Evolutionary conservation across 257 asterid genomes (phyloP).

Genomic region (Misopates orontium): DNA sequence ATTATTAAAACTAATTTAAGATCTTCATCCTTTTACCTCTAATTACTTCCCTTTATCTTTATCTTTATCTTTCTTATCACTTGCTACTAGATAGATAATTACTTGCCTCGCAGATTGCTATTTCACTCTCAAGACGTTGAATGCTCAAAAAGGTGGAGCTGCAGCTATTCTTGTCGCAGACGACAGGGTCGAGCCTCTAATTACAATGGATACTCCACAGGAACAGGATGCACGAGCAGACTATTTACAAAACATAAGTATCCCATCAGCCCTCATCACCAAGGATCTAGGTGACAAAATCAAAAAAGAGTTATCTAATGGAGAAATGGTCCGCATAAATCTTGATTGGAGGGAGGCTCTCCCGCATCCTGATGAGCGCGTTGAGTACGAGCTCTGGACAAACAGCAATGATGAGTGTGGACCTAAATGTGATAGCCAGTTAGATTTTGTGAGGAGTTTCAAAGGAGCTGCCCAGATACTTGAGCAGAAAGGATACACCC

Average conservation of each 20-base stretch:
- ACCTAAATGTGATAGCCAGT: slow-evolving; percentile 84
- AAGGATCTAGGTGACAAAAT: slow-evolving; percentile 79
- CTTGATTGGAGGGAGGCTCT: slow-evolving; percentile 98
- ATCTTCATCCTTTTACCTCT: neutral
- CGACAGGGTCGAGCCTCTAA: slow-evolving; percentile 71
- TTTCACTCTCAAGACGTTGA: slow-evolving; percentile 91
- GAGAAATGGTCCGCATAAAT: slow-evolving; percentile 72
- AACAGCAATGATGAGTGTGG: slow-evolving; percentile 96
- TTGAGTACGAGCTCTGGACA: no score
- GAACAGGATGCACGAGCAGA: slow-evolving; percentile 58
- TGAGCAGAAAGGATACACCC: slow-evolving; percentile 85
- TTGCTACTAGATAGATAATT: no score
- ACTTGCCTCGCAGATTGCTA: slow-evolving; percentile 62
- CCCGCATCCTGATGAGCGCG: slow-evolving; percentile 96
- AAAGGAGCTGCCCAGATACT: slow-evolving; percentile 96
- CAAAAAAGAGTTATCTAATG: slow-evolving; percentile 59
- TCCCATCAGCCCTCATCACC: slow-evolving; percentile 87
- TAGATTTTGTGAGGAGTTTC: slow-evolving; percentile 66
- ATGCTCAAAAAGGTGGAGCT: slow-evolving; percentile 93
- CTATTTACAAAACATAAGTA: slow-evolving; percentile 73
- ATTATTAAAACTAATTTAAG: no score
- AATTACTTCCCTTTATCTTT: slow-evolving; percentile 2
- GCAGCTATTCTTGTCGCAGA: slow-evolving; percentile 95
- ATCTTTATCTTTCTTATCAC: no score
- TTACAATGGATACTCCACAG: slow-evolving; percentile 94